Evolutionary conservation across 352 stramenopile species (phyloP).

Genomic region (Salisapilia sapeloensis): DNA sequence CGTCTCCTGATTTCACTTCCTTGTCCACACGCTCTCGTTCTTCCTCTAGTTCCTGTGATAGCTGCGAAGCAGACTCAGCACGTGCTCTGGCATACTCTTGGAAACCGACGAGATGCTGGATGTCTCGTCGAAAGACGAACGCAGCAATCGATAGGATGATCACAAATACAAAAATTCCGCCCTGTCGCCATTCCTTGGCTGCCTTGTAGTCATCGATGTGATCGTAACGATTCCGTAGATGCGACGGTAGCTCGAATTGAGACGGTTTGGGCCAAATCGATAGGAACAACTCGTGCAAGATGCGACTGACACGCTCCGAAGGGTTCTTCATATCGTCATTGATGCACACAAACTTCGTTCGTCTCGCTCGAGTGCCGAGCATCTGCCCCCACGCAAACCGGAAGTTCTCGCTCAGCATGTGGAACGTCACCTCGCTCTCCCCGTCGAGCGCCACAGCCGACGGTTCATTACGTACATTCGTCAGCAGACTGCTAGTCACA

Average conservation of each 20-base stretch:
- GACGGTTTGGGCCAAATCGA: conserved; percentile 84
- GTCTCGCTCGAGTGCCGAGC: conserved; percentile 78
- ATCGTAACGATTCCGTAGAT: conserved; percentile 73
- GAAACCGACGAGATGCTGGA: conserved; percentile 41
- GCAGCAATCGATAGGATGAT: conserved; percentile 22
- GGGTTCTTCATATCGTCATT: conserved; percentile 92
- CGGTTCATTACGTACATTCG: conserved; percentile 46
- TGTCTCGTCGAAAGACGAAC: conserved; percentile 36
- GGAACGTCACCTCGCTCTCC: conserved; percentile 85
- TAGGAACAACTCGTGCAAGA: conserved; percentile 85
- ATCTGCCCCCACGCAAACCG: conserved; percentile 83
- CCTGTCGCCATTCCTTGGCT: conserved; percentile 23
- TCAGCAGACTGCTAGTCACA: conserved; percentile 29
- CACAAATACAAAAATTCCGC: conserved; percentile 11
- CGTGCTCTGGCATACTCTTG: conserved; percentile 45
- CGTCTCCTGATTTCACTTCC: too few species aligned
- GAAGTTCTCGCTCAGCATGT: conserved; percentile 91
- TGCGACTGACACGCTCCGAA: conserved; percentile 59
- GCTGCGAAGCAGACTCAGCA: conserved; percentile 41
- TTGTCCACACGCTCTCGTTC: too few species aligned
- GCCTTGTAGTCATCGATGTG: conserved; percentile 67
- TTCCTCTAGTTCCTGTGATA: conserved; percentile 26
- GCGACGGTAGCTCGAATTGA: conserved; percentile 83
- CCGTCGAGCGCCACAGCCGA: conserved; percentile 38
- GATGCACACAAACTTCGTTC: conserved; percentile 93